These are phyloP conservation scores for Aspergillus wentii DNA, from an alignment of 495 filamentous ascomycete species.

Conservation along the genomic window DNA sequence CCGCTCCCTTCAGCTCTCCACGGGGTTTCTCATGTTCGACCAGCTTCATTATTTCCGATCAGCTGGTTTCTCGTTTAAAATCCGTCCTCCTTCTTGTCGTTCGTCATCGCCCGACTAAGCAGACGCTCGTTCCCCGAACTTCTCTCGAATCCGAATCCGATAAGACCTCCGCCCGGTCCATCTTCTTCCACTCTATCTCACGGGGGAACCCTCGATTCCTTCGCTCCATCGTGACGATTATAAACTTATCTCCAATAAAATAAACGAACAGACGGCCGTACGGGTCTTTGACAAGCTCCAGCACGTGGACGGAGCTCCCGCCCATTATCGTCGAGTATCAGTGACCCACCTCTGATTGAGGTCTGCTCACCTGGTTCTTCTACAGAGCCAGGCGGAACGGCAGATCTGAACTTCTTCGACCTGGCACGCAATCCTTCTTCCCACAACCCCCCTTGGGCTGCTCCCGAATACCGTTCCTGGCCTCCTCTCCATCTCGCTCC, in stretches of 20 bases:
- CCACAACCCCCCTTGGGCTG: constrained; percentile 46
- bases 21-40: too few relatives aligned
- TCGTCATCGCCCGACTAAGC: too few relatives aligned
- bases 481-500: constrained; percentile 29
- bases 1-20: too few relatives aligned
- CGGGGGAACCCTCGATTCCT: too few relatives aligned
- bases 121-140: too few relatives aligned
- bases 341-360: constrained; percentile 27
- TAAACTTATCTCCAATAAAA: too few relatives aligned
- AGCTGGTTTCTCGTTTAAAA: too few relatives aligned
- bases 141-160: not conserved
- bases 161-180: too few relatives aligned
- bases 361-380: constrained; percentile 49
- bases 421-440: constrained; percentile 57
- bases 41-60: not conserved
- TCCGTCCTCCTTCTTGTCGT: too few relatives aligned
- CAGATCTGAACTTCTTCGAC: constrained; percentile 48
- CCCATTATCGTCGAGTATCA: constrained; percentile 12
- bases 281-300: constrained; percentile 12
- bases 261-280: constrained; percentile 9
- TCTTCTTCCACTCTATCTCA: not conserved
- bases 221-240: too few relatives aligned
- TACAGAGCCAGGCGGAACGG: constrained; percentile 45
- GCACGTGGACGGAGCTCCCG: constrained; percentile 9
- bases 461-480: constrained; percentile 54